Percentiles rank a stretch among this genome's conserved stretches.
Conservation (phyloP, 2,329 filamentous ascomycete genomes). For the Colletotrichum brevisporum region DNA sequence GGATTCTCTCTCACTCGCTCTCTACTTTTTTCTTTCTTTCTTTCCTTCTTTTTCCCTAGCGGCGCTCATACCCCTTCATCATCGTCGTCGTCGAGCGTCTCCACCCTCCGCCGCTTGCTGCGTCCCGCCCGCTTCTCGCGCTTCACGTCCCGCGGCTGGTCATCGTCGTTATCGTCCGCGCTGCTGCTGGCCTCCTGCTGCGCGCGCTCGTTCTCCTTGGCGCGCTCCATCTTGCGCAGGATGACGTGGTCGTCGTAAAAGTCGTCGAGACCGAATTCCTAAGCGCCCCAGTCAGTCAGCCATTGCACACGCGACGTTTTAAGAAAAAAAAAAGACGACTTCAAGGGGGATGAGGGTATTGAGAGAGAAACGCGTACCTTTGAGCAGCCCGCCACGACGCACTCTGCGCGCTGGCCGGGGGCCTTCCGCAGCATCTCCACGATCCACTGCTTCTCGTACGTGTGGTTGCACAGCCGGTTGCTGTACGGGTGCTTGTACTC, state of each 20-base stretch:
- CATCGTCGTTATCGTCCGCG: constrained; percentile 15
- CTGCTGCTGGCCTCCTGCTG: constrained; percentile 55
- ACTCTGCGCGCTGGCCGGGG: constrained; percentile 61
- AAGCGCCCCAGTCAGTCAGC: constrained; percentile 19
- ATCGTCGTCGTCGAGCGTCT: constrained; percentile 39
- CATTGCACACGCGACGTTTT: too few species aligned
- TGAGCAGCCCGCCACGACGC: constrained; percentile 76
- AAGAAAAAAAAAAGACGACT: not conserved
- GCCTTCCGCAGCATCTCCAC: constrained; percentile 64
- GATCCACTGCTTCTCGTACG: constrained; percentile 78
- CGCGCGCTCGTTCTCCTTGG: constrained; percentile 56
- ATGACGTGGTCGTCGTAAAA: constrained; percentile 70
- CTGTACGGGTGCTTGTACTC: constrained; percentile 77
- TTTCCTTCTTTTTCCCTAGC: not conserved
- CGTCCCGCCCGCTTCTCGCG: constrained; percentile 7
- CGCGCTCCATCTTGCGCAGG: constrained; percentile 70
- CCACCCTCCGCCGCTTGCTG: constrained; percentile 20
- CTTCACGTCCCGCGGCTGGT: constrained; percentile 22
- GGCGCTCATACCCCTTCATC: constrained; percentile 1
- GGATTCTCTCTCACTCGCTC: not conserved
- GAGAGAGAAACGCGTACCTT: constrained; percentile 56
- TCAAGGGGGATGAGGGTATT: not conserved
- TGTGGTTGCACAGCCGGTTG: constrained; percentile 78
- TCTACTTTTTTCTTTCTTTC: too few species aligned
- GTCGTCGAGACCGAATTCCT: constrained; percentile 67